Percentiles rank a stretch among this genome's conserved stretches.
Conservation (phyloP, 2,329 filamentous ascomycete species). For the Didymella pomorum region DNA sequence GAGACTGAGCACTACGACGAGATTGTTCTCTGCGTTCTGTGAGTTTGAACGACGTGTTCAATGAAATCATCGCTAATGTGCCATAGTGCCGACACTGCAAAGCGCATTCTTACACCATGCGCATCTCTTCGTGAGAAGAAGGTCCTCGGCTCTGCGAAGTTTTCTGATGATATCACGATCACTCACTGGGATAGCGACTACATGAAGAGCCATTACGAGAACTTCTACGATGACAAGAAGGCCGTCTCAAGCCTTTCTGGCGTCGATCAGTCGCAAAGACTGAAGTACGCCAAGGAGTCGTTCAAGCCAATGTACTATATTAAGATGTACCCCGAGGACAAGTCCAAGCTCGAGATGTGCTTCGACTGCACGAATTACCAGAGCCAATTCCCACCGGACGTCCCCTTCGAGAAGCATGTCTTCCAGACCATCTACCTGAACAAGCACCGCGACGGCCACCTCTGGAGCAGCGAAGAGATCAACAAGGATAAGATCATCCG, state of each 20-base stretch:
- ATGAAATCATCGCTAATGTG: slow-evolving; percentile 5
- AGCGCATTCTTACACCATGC: slow-evolving; percentile 65
- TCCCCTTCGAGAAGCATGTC: slow-evolving; percentile 67
- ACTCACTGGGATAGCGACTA: slow-evolving; percentile 72
- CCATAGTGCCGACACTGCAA: slow-evolving; percentile 60
- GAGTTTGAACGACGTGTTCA: slow-evolving; percentile 17
- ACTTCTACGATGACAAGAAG: slow-evolving; percentile 62
- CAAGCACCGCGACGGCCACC: slow-evolving; percentile 60
- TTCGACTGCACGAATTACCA: slow-evolving; percentile 82
- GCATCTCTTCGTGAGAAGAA: slow-evolving; percentile 69
- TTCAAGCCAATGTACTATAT: slow-evolving; percentile 73
- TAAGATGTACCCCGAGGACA: slow-evolving; percentile 65
- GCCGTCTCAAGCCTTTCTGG: slow-evolving; percentile 53
- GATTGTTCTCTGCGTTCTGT: slow-evolving; percentile 69
- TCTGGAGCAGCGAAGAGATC: slow-evolving; percentile 69
- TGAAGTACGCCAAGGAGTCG: slow-evolving; percentile 57
- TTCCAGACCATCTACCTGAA: slow-evolving; percentile 76
- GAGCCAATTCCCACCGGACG: slow-evolving; percentile 68
- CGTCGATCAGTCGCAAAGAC: slow-evolving; percentile 52
- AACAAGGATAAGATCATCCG: slow-evolving; percentile 67
- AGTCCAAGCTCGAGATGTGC: slow-evolving; percentile 66
- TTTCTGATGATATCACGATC: slow-evolving; percentile 75
- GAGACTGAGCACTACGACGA: slow-evolving; percentile 67
- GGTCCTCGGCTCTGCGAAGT: slow-evolving; percentile 74
- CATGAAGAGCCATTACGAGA: slow-evolving; percentile 74